phyloP scores from a whole-genome alignment of 306 rosid genomes.

The Pterocarpus santalinus region DNA sequence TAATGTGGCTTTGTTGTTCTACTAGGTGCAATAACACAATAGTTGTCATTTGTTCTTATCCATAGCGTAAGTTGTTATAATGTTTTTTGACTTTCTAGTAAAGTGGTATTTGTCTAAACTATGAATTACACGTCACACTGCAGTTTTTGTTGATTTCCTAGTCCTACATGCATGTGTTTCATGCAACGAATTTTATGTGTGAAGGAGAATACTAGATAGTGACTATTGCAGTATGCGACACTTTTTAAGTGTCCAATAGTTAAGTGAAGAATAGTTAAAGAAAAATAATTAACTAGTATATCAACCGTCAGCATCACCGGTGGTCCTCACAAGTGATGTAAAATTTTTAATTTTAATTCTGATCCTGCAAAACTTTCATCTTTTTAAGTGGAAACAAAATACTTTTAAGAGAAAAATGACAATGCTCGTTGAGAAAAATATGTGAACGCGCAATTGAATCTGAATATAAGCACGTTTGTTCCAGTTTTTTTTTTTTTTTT shows the following conservation, averaged over 20 bases:
- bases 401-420: no score
- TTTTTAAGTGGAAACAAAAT: no score
- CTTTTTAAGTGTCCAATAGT: background rate
- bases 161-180: background rate
- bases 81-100: background rate
- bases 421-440: no score
- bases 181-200: constrained; percentile 16
- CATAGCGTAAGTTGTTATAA: background rate
- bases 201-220: constrained; percentile 1
- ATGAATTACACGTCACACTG: background rate
- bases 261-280: background rate
- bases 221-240: constrained; percentile 1
- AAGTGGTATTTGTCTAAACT: background rate
- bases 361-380: background rate
- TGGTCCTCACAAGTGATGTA: background rate
- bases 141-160: constrained; percentile 8
- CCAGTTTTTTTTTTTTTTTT: no score
- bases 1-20: background rate
- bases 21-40: background rate
- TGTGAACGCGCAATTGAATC: no score
- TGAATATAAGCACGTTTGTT: no score
- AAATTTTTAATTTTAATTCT: background rate
- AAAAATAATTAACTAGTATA: background rate
- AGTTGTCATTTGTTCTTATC: background rate
- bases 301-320: background rate